These are phyloP conservation scores for Aspergillus amoenus DNA, from an alignment of 2,329 filamentous ascomycete genomes.

Conservation along the genomic window DNA sequence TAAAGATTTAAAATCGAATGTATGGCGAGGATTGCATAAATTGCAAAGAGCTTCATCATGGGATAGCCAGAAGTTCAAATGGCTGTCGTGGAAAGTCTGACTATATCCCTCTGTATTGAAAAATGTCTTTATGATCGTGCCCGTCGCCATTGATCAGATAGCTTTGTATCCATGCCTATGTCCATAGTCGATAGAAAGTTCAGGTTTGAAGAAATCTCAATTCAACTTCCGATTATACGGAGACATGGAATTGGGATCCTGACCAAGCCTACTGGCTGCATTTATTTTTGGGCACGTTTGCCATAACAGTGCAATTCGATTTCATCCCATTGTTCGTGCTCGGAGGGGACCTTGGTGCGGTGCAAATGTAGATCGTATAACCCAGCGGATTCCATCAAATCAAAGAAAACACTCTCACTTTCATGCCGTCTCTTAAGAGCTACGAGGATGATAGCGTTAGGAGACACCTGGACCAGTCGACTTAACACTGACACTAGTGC, in stretches of 20 bases:
- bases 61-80: slow-evolving; percentile 6
- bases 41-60: background rate
- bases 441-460: slow-evolving; percentile 54
- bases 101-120: background rate
- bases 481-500: slow-evolving; percentile 60
- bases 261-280: background rate
- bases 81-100: background rate
- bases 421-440: slow-evolving; percentile 68
- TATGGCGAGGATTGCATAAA: background rate
- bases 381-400: slow-evolving; percentile 51
- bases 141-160: background rate
- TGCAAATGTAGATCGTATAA: slow-evolving; percentile 35
- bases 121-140: background rate
- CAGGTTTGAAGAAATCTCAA: background rate
- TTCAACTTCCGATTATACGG: background rate
- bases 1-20: background rate
- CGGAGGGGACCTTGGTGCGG: slow-evolving; percentile 37
- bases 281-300: slow-evolving; percentile 1
- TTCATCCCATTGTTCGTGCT: slow-evolving; percentile 34
- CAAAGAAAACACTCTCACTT: slow-evolving; percentile 66
- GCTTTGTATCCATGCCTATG: background rate
- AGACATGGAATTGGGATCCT: background rate
- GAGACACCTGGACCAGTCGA: slow-evolving; percentile 49
- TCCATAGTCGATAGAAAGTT: background rate
- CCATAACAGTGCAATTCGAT: slow-evolving; percentile 41